Evolutionary conservation across 2,329 filamentous ascomycete species (phyloP).

Genomic region (Sporothrix inflata): DNA sequence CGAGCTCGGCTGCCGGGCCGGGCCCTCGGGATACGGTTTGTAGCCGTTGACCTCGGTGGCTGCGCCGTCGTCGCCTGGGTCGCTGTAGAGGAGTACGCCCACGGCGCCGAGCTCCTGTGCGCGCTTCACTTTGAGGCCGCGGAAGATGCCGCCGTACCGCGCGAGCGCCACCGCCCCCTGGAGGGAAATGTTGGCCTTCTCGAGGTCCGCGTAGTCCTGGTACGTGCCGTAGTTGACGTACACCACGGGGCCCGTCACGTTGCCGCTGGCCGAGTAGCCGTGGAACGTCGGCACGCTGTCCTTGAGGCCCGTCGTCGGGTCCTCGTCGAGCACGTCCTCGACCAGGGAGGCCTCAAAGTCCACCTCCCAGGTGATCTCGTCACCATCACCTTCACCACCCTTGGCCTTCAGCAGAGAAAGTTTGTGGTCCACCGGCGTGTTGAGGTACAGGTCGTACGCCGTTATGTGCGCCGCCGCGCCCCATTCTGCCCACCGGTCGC

Average conservation of each 20-base stretch:
- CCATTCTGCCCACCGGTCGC: conserved; percentile 72
- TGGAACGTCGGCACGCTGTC: conserved; percentile 88
- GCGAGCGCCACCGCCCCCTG: conserved; percentile 84
- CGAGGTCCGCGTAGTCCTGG: conserved; percentile 79
- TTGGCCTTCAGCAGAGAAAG: conserved; percentile 64
- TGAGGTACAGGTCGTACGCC: conserved; percentile 76
- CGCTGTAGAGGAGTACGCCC: conserved; percentile 81
- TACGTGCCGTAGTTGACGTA: conserved; percentile 92
- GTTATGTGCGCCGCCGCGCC: conserved; percentile 67
- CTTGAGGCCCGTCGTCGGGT: conserved; percentile 72
- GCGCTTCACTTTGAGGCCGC: conserved; percentile 89
- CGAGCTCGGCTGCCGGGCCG: conserved; percentile 82
- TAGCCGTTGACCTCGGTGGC: conserved; percentile 81
- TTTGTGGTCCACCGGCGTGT: conserved; percentile 73
- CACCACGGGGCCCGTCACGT: conserved; percentile 84
- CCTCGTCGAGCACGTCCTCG: conserved; percentile 83
- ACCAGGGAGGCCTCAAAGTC: conserved; percentile 79
- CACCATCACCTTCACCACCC: background rate
- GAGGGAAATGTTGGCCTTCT: conserved; percentile 73
- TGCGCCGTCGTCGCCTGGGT: conserved; percentile 86
- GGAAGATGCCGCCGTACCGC: conserved; percentile 84
- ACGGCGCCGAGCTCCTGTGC: conserved; percentile 90
- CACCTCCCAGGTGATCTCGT: conserved; percentile 56
- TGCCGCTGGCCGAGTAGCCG: conserved; percentile 89
- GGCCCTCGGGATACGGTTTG: conserved; percentile 79